Conservation (phyloP, 169 alveolate genomes). For the Nephromyces sp. region DNA sequence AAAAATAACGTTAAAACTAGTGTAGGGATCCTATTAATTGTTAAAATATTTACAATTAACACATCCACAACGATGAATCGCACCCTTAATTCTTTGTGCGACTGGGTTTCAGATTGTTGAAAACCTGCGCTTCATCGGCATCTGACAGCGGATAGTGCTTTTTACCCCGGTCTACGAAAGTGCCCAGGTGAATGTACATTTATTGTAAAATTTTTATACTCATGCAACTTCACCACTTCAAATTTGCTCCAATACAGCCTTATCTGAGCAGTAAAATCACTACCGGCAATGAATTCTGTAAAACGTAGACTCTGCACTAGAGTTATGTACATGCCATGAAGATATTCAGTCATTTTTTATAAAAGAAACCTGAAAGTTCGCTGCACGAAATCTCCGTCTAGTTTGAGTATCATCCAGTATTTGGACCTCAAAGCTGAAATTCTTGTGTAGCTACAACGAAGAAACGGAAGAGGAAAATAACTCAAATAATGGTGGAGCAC, state of each 20-base stretch:
- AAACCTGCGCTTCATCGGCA: background rate
- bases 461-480: background rate
- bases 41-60: background rate
- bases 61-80: background rate
- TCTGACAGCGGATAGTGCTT: background rate
- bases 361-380: slow-evolving; percentile 73
- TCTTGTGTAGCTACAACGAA: slow-evolving; percentile 68
- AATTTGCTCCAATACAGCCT: too few relatives aligned
- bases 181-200: too few relatives aligned
- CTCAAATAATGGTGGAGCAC: too few relatives aligned
- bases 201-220: too few relatives aligned
- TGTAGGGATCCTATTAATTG: too few relatives aligned
- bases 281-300: too few relatives aligned
- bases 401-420: slow-evolving; percentile 87
- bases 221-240: too few relatives aligned
- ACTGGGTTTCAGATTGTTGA: background rate
- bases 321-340: too few relatives aligned
- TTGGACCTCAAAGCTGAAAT: slow-evolving; percentile 88
- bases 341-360: too few relatives aligned
- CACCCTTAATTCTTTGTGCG: background rate
- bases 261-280: too few relatives aligned
- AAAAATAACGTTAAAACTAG: too few relatives aligned
- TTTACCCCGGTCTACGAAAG: background rate
- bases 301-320: too few relatives aligned
- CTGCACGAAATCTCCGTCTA: slow-evolving; percentile 87